Evolutionary conservation across 2,329 filamentous ascomycete species (phyloP).

Genomic region (Fusarium transvaalense): DNA sequence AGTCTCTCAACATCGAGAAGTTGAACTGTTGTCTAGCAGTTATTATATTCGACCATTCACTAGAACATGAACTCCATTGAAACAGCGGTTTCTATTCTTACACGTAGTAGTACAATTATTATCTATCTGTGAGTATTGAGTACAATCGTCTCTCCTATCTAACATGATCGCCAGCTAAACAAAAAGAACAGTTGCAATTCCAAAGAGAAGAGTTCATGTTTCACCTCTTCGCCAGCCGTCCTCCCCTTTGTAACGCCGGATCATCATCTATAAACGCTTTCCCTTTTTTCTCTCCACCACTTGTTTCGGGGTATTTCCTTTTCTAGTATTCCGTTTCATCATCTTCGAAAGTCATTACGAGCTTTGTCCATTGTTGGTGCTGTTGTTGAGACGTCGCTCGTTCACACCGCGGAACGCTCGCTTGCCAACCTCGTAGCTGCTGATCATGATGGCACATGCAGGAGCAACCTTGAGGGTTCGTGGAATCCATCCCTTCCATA

Average conservation of each 20-base stretch:
- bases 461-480: constrained; percentile 94
- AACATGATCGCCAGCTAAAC: constrained; percentile 25
- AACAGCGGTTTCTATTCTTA: background rate
- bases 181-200: constrained; percentile 12
- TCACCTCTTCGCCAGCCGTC: constrained; percentile 6
- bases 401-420: constrained; percentile 84
- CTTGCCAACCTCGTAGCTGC: constrained; percentile 96
- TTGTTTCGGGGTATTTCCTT: constrained; percentile 26
- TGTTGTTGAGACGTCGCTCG: constrained; percentile 52
- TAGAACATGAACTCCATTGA: background rate
- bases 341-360: constrained; percentile 17
- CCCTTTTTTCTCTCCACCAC: background rate
- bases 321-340: constrained; percentile 9
- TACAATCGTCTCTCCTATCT: constrained; percentile 34
- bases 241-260: constrained; percentile 39
- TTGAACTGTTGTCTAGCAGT: background rate
- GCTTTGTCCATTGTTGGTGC: constrained; percentile 6
- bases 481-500: constrained; percentile 94
- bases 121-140: constrained; percentile 41
- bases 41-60: background rate
- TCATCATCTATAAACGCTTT: constrained; percentile 32
- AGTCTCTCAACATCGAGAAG: background rate
- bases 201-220: constrained; percentile 35
- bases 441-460: constrained; percentile 99
- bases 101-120: constrained; percentile 43